Conservation (phyloP, 306 rosid species). For the Gillenia trifoliata region DNA sequence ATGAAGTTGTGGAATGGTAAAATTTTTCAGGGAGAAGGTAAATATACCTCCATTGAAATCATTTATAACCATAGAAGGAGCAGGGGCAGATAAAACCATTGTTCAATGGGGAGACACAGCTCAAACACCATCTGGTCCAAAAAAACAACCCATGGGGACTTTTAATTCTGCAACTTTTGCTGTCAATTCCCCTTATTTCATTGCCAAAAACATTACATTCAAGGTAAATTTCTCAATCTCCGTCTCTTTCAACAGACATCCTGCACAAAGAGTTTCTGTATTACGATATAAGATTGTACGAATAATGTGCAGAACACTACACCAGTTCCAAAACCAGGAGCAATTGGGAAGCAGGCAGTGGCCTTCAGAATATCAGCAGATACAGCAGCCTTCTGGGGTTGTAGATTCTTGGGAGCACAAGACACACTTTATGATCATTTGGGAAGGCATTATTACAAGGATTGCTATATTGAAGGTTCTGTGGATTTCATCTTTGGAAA, state of each 20-base stretch:
- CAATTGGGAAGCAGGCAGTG: conserved; percentile 82
- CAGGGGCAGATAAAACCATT: conserved; percentile 78
- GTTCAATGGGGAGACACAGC: conserved; percentile 99
- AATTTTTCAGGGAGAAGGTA: conserved; percentile 76
- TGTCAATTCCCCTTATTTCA: conserved; percentile 82
- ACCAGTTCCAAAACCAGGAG: conserved; percentile 85
- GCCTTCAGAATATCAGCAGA: conserved; percentile 94
- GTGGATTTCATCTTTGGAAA: conserved; percentile 99
- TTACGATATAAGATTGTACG: no score
- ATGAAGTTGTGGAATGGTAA: not conserved
- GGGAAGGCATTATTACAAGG: conserved; percentile 92
- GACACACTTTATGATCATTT: conserved; percentile 88
- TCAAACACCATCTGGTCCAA: conserved; percentile 58
- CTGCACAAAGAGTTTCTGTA: not conserved
- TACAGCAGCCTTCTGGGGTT: conserved; percentile 67
- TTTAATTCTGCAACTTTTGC: conserved; percentile 86
- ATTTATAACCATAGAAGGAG: conserved; percentile 86
- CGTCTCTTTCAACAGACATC: not conserved
- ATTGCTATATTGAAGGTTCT: conserved; percentile 96
- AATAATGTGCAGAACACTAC: conserved; percentile 52
- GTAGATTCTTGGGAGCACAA: conserved; percentile 89
- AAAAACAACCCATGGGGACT: conserved; percentile 74
- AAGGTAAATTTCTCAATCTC: conserved; percentile 35
- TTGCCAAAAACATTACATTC: conserved; percentile 93
- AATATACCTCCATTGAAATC: conserved; percentile 74